phyloP scores from a whole-genome alignment of 257 asterid genomes.

The Plantago ovata region DNA sequence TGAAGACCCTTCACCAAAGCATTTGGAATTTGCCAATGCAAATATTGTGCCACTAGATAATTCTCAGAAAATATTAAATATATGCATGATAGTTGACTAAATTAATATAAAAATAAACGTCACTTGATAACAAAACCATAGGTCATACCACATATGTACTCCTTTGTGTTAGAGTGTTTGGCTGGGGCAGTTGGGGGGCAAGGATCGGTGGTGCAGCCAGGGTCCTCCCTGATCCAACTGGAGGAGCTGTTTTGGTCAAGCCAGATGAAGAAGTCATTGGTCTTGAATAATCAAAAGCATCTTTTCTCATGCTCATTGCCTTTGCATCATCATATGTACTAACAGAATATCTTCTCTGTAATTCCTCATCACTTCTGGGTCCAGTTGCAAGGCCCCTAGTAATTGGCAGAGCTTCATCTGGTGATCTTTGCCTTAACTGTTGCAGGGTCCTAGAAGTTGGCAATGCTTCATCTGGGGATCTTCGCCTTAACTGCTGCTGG shows the following conservation, averaged over 20 bases:
- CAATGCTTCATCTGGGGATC: conserved; percentile 58
- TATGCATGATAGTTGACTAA: neutral
- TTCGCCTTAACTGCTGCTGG: conserved; percentile 27
- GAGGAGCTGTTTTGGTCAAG: conserved; percentile 42
- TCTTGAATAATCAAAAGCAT: conserved; percentile 48
- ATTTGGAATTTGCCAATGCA: neutral
- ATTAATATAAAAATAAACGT: conserved; percentile 15
- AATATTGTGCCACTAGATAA: neutral
- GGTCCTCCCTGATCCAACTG: conserved; percentile 46
- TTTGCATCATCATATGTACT: conserved; percentile 53
- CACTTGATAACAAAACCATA: conserved; percentile 10
- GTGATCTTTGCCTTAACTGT: conserved; percentile 50
- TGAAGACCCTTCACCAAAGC: too few species aligned
- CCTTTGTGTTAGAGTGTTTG: conserved; percentile 50
- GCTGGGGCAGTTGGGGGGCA: conserved; percentile 32
- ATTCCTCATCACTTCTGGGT: conserved; percentile 42
- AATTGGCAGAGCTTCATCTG: conserved; percentile 42
- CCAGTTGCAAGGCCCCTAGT: conserved; percentile 53
- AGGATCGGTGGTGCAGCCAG: conserved; percentile 28
- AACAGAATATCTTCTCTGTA: conserved; percentile 39
- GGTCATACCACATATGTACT: conserved; percentile 52
- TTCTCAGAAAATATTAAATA: neutral
- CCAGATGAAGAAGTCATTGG: conserved; percentile 42
- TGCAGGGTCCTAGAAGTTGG: conserved; percentile 31
- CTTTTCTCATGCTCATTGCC: conserved; percentile 43